phyloP scores from a whole-genome alignment of 148 eudicot genomes.

The Rhododendron vialii region DNA sequence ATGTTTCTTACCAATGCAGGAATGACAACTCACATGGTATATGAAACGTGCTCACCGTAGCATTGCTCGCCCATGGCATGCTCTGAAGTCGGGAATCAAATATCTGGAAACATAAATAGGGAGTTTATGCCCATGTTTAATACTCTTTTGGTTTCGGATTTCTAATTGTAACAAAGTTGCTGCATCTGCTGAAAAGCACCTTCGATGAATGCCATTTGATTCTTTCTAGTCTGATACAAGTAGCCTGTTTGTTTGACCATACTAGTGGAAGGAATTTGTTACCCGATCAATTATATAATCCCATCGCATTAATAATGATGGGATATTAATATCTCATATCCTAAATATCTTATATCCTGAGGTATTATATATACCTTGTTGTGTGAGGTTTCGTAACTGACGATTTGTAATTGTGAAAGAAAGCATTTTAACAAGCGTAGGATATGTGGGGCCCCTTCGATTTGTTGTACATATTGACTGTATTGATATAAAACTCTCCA shows the following conservation, averaged over 20 bases:
- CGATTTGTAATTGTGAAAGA: too few relatives aligned
- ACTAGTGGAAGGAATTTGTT: too few relatives aligned
- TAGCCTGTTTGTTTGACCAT: background rate
- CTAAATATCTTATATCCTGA: too few relatives aligned
- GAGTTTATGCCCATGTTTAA: background rate
- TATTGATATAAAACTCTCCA: background rate
- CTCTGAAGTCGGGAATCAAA: background rate
- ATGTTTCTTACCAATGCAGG: too few relatives aligned
- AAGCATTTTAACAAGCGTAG: background rate
- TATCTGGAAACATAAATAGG: background rate
- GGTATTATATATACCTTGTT: background rate
- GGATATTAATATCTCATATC: background rate
- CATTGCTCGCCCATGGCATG: background rate
- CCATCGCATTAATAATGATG: background rate
- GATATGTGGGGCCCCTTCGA: background rate
- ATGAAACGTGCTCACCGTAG: background rate
- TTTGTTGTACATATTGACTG: background rate
- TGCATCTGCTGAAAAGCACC: background rate
- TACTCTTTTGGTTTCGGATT: background rate
- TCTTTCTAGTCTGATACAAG: background rate
- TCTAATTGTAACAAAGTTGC: background rate
- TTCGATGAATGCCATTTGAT: background rate
- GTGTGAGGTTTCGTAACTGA: background rate
- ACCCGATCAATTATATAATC: too few relatives aligned
- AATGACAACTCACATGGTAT: too few relatives aligned